Base-by-base conservation (phyloP, 2,329 filamentous ascomycete species). In the Cordyceps sp. region DNA sequence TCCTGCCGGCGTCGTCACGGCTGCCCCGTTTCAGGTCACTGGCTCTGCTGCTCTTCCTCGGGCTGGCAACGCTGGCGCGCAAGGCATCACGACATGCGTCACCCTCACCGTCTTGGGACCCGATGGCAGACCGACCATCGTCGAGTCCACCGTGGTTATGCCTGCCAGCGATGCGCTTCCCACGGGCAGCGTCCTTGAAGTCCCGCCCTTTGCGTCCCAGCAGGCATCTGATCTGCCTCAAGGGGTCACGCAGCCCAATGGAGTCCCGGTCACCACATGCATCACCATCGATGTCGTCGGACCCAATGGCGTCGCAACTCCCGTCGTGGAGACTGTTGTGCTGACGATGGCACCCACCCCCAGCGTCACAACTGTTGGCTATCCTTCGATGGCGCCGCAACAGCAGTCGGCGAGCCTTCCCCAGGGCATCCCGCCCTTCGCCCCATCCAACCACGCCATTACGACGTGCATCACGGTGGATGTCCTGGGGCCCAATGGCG, bases 131-230 rank as follows among this genome's bases (percentile, higher is more conserved):
- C 45, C 49, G 10, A 56, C 53, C 9, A 41, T 53, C 10, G 36
- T 56, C 15, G 47, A 55, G 25, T 55, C 51, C 8, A 55, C 52
- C 3, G 42, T 49, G 33, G 35, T 46, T 9, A 31, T 52, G 23
- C 41, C 45, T 17, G 37, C 37, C 15, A 46, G 36, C 29, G 38
- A 36, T 31, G 36, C 17, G 16, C 30, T 42, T 21, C 42, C 47
- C 12, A 33, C 46, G 2, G 43, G 29, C 3, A 36, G 33, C 23
- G 30, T n/a, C 13, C 23, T 36, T 17, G 40, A 33, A 12, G 27
- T 39, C 10, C 39, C 44, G 10, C 39, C 43, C 19, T 18, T 36
- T 8, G 30, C 41, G 30, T 36, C 39, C 25, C 36, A 33, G 25
- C 39, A 27, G 22, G 26, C 24, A 19, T 36, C 39, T 17, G 18